Conservation (phyloP, 306 rosid genomes). For the Sicyos baderoa region DNA sequence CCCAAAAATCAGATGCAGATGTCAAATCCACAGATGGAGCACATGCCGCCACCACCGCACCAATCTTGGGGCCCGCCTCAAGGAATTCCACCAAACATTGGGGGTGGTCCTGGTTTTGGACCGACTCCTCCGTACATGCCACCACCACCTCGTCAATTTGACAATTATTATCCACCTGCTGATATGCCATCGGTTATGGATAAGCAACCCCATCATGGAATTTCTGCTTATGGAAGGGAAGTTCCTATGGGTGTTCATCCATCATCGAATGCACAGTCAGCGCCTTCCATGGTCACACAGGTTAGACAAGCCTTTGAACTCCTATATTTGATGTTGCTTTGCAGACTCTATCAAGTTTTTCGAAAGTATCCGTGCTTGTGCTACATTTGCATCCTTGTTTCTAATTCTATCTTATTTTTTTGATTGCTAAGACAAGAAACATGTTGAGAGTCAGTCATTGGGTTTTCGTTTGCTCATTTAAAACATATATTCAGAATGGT, state of each 20-base stretch:
- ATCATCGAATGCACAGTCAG: slow-evolving; percentile 61
- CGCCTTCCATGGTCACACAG: slow-evolving; percentile 81
- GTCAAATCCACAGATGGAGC: slow-evolving; percentile 52
- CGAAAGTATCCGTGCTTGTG: background rate
- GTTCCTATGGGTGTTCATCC: slow-evolving; percentile 58
- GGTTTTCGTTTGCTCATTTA: too few relatives aligned
- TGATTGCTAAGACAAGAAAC: background rate
- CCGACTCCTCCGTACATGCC: slow-evolving; percentile 76
- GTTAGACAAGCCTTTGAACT: slow-evolving; percentile 27
- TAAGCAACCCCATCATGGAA: slow-evolving; percentile 92
- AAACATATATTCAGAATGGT: too few relatives aligned
- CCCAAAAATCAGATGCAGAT: slow-evolving; percentile 58
- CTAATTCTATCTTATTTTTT: background rate
- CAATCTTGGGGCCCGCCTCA: slow-evolving; percentile 94
- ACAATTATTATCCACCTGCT: slow-evolving; percentile 64
- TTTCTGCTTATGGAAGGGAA: slow-evolving; percentile 90
- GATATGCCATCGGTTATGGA: slow-evolving; percentile 74
- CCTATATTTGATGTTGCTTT: background rate
- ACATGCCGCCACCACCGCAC: slow-evolving; percentile 67
- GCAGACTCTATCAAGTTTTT: background rate
- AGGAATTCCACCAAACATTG: slow-evolving; percentile 62
- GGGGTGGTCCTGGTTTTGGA: slow-evolving; percentile 85
- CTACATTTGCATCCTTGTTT: background rate
- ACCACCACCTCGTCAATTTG: slow-evolving; percentile 79
- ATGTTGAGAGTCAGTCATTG: background rate